These are phyloP conservation scores for Amoeboradix gromovi DNA, from an alignment of 371 early-diverging fungal species.

Conservation along the genomic window DNA sequence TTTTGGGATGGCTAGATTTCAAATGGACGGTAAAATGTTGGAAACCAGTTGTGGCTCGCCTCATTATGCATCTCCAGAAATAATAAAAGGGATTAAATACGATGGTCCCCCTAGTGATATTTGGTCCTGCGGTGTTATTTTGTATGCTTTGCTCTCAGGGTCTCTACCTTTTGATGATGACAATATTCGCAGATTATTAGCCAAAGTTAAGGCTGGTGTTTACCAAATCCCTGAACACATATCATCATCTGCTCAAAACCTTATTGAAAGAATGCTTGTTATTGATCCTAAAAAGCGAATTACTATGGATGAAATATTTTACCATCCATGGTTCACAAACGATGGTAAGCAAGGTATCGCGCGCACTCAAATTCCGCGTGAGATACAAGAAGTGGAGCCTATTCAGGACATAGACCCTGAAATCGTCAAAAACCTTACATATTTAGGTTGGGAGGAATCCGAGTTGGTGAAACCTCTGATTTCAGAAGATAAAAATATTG, in stretches of 20 bases:
- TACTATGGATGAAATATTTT: conserved; percentile 51
- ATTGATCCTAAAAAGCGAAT: conserved; percentile 61
- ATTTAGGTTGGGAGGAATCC: conserved; percentile 17
- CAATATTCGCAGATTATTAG: conserved; percentile 38
- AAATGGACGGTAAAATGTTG: conserved; percentile 9
- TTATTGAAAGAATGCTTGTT: conserved; percentile 65
- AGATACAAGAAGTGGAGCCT: conserved; percentile 2
- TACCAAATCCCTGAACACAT: conserved; percentile 25
- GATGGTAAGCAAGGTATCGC: neutral
- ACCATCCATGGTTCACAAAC: conserved; percentile 34
- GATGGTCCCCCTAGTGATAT: conserved; percentile 58
- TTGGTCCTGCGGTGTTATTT: conserved; percentile 72
- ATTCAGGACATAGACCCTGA: conserved; percentile 15
- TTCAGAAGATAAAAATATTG: conserved; percentile 6
- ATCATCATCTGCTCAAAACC: conserved; percentile 36
- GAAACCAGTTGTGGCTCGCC: conserved; percentile 55
- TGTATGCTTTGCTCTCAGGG: conserved; percentile 59
- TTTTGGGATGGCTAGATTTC: conserved; percentile 15
- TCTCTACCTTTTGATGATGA: conserved; percentile 77
- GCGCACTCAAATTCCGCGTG: conserved; percentile 3
- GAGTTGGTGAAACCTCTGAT: conserved; percentile 11
- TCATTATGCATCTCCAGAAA: conserved; percentile 76
- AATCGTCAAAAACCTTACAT: conserved; percentile 11
- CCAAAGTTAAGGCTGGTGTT: conserved; percentile 17
- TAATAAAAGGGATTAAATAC: conserved; percentile 49